Percentiles rank a stretch among this genome's conserved stretches.
phyloP scores from a whole-genome alignment of 768 basidiomycete species.

The Leccinum variicolor region DNA sequence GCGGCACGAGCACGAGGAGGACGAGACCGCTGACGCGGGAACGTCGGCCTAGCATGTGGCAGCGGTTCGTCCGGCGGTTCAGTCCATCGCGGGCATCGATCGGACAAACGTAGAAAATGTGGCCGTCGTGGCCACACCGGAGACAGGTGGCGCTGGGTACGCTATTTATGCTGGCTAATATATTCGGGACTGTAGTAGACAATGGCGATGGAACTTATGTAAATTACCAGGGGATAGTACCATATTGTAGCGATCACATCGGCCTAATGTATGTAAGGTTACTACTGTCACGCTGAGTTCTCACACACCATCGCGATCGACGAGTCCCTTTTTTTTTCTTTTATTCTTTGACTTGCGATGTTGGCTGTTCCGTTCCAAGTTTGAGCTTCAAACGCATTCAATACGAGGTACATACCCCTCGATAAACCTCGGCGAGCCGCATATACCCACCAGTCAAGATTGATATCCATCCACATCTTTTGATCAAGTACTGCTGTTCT shows the following conservation, averaged over 20 bases:
- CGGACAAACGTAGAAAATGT: slow-evolving; percentile 15
- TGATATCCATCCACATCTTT: slow-evolving; percentile 1
- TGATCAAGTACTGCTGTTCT: too few species aligned
- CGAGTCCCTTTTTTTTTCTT: background rate
- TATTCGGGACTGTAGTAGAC: background rate
- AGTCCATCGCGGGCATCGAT: slow-evolving; percentile 17
- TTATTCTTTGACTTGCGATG: background rate
- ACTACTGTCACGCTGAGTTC: background rate
- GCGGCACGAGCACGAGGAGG: background rate
- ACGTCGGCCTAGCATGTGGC: slow-evolving; percentile 25
- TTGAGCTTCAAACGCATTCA: slow-evolving; percentile 2
- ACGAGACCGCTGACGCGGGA: slow-evolving; percentile 7
- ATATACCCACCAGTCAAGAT: slow-evolving; percentile 4
- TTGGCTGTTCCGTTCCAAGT: background rate
- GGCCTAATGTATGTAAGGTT: background rate
- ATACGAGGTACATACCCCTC: slow-evolving; percentile 4
- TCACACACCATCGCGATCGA: background rate
- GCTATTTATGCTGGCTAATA: background rate
- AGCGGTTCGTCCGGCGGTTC: slow-evolving; percentile 24
- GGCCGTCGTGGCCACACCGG: background rate
- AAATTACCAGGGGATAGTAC: background rate
- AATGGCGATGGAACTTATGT: background rate
- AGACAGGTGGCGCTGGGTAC: too few species aligned
- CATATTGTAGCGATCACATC: background rate
- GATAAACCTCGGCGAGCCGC: too few species aligned